A percentile compares a stretch with the other conserved stretches of the same genome.
phyloP scores from a whole-genome alignment of 805 yeast genomes.

The Saccharomycopsis javanensis region DNA sequence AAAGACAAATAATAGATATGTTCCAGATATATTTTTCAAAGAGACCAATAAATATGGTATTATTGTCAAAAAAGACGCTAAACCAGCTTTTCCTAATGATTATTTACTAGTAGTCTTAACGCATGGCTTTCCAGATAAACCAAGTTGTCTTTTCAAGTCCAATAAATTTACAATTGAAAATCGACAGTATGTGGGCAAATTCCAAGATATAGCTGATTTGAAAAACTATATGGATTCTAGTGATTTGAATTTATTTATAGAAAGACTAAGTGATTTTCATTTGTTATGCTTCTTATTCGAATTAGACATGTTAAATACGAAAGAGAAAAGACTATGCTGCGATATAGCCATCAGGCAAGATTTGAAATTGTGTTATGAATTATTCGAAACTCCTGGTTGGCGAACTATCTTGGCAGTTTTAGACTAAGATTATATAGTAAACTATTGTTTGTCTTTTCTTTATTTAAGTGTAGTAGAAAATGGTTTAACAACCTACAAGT shows the following conservation, averaged over 20 bases:
- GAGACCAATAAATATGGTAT: slow-evolving; percentile 80
- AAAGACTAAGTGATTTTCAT: slow-evolving; percentile 61
- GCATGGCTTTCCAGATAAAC: slow-evolving; percentile 79
- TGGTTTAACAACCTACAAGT: too few relatives aligned
- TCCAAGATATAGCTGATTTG: slow-evolving; percentile 55
- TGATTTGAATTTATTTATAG: slow-evolving; percentile 28
- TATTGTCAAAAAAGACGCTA: slow-evolving; percentile 79
- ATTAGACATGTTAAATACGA: slow-evolving; percentile 45
- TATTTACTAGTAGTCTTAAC: slow-evolving; percentile 76
- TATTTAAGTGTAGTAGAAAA: too few relatives aligned
- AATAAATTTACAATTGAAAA: slow-evolving; percentile 66
- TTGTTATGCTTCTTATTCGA: slow-evolving; percentile 48
- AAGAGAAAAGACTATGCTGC: slow-evolving; percentile 44
- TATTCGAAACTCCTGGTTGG: slow-evolving; percentile 70
- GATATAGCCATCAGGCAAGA: slow-evolving; percentile 37
- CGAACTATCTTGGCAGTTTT: slow-evolving; percentile 51
- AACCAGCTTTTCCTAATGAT: slow-evolving; percentile 90
- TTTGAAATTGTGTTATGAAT: slow-evolving; percentile 37
- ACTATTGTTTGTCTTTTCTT: too few relatives aligned
- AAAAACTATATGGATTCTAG: slow-evolving; percentile 21
- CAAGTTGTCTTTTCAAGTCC: slow-evolving; percentile 41
- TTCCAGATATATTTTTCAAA: slow-evolving; percentile 87
- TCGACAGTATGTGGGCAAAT: slow-evolving; percentile 62
- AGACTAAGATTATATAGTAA: not conserved
- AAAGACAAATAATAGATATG: slow-evolving; percentile 66